Conservation (phyloP, 768 basidiomycete species). For the Scleroderma citrinum region DNA sequence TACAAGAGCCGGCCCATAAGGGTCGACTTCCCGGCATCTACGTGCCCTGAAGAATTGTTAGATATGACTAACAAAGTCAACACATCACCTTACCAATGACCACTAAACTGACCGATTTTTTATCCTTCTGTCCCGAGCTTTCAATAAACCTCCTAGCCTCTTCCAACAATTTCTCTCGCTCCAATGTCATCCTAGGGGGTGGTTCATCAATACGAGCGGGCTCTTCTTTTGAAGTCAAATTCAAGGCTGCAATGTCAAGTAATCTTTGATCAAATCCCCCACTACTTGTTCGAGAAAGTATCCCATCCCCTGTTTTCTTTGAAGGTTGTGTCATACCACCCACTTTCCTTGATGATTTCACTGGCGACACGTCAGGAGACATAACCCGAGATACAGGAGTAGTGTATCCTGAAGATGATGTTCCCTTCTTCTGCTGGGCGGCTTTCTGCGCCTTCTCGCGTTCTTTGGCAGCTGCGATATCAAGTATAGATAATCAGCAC, state of each 20-base stretch:
- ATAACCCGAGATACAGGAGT: conserved; percentile 40
- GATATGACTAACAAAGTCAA: conserved; percentile 1
- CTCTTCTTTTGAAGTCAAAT: conserved; percentile 47
- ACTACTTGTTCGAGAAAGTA: conserved; percentile 31
- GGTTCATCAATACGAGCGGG: conserved; percentile 36
- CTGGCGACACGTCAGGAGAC: conserved; percentile 32
- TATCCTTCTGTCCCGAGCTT: conserved; percentile 42
- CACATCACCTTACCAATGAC: conserved; percentile 67
- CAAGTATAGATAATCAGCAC: conserved; percentile 34
- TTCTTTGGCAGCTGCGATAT: conserved; percentile 64
- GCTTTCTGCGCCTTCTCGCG: conserved; percentile 69
- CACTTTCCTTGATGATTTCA: conserved; percentile 36
- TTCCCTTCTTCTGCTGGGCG: conserved; percentile 37
- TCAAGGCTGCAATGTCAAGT: conserved; percentile 71
- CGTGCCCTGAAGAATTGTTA: conserved; percentile 63
- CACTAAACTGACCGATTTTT: conserved; percentile 76
- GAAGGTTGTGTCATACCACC: conserved; percentile 23
- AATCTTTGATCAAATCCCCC: conserved; percentile 47
- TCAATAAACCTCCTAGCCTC: conserved; percentile 59
- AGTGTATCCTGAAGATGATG: conserved; percentile 32
- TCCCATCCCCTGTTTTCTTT: conserved; percentile 37
- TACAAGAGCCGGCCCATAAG: conserved; percentile 93
- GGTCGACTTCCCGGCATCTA: conserved; percentile 98
- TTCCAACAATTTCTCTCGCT: conserved; percentile 77
- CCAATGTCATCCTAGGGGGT: conserved; percentile 59